phyloP scores from a whole-genome alignment of 208 protist species.

The Naegleria gruberi region DNA sequence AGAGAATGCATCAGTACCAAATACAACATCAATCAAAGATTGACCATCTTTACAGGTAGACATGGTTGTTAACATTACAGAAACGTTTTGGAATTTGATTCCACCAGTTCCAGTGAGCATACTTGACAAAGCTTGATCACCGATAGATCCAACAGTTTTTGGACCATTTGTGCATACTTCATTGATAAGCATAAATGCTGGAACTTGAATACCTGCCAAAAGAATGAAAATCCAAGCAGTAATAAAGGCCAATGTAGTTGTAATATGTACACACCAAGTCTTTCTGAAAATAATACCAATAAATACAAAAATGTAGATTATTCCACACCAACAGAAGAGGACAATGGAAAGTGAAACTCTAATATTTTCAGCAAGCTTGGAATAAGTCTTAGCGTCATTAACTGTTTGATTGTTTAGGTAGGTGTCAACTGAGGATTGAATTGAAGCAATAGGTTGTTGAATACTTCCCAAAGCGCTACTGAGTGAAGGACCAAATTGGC shows the following conservation, averaged over 20 bases:
- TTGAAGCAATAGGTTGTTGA: background rate
- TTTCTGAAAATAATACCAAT: background rate
- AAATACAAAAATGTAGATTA: background rate
- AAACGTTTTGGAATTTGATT: background rate
- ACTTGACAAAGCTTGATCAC: background rate
- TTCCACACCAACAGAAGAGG: background rate
- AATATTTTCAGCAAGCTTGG: background rate
- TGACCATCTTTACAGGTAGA: background rate
- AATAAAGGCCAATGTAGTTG: background rate
- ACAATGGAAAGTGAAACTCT: background rate
- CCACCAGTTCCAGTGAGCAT: no score
- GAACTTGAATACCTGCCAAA: background rate
- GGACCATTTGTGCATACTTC: background rate
- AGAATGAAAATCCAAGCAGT: background rate
- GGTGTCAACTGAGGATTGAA: background rate
- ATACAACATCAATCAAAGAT: background rate
- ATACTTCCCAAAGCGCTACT: background rate
- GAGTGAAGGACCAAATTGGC: background rate
- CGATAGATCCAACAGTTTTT: background rate
- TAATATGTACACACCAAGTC: background rate
- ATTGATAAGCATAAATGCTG: background rate
- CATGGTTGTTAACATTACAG: background rate
- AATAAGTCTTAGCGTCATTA: background rate
- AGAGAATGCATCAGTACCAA: background rate
- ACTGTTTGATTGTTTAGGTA: background rate